These are phyloP conservation scores for Ustilago sp. DNA, from an alignment of 1,284 basidiomycete genomes.

Conservation along the genomic window DNA sequence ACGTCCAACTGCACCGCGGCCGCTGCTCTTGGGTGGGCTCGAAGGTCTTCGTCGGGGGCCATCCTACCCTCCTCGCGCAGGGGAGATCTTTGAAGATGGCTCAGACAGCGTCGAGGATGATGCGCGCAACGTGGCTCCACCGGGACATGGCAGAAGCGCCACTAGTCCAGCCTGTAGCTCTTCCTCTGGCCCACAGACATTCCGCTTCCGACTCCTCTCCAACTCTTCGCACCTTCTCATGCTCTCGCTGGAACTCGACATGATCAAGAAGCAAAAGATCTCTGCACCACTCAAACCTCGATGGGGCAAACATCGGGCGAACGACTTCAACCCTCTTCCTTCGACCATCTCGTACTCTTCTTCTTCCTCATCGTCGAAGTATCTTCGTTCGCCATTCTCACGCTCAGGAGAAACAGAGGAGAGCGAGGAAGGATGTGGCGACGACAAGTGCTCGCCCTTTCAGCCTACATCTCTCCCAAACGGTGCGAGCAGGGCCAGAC, in stretches of 20 bases:
- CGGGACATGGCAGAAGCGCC: slow-evolving; percentile 23
- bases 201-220: slow-evolving; percentile 58
- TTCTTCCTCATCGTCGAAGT: slow-evolving; percentile 15
- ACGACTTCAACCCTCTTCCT: slow-evolving; percentile 57
- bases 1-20: slow-evolving; percentile 11
- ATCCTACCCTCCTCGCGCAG: slow-evolving; percentile 45
- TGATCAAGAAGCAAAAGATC: slow-evolving; percentile 68
- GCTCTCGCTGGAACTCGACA: slow-evolving; percentile 66
- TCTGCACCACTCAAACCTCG: slow-evolving; percentile 65
- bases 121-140: background rate
- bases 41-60: slow-evolving; percentile 41
- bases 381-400: slow-evolving; percentile 29
- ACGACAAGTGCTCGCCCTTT: slow-evolving; percentile 12
- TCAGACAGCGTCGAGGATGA: slow-evolving; percentile 8
- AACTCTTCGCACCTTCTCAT: slow-evolving; percentile 67
- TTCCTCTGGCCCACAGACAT: slow-evolving; percentile 12
- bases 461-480: background rate
- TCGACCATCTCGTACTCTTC: slow-evolving; percentile 25
- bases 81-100: slow-evolving; percentile 28
- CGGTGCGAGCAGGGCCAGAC: background rate
- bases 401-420: background rate
- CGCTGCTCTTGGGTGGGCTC: slow-evolving; percentile 24
- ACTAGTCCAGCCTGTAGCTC: slow-evolving; percentile 10
- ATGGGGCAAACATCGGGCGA: slow-evolving; percentile 62
- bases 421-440: slow-evolving; percentile 9